Base-by-base conservation (phyloP, 805 yeast genomes). In the Yarrowia osloensis region DNA sequence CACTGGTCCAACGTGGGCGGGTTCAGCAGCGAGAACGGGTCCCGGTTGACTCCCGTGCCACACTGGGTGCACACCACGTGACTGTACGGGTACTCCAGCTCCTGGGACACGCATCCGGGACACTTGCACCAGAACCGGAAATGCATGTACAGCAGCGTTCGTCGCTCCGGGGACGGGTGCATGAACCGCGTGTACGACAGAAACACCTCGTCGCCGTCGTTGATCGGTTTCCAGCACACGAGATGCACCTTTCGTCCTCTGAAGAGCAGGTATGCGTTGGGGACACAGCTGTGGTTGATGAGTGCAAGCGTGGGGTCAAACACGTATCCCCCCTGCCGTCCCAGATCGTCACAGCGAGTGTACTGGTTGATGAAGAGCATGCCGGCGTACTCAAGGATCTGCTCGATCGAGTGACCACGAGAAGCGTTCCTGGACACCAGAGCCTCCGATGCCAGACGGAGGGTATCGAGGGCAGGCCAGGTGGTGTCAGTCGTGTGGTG, bases 41-140 rank as follows among this genome's bases (percentile, higher is more conserved):
- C 49, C 2, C 29, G 21, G 31, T 40, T 40, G 17, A 40, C 37
- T 28, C 63, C 63, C 12, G 15, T 28, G 5, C 63, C 63, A 28
- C 63, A 57, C 22, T 37, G 47, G 4, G 49, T 28, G 21, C 63
- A 57, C 19, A 29, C 63, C 2, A 57, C 28, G 17, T 57, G 47
- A 22, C 49, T 57, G 37, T 39, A 57, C 0, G 63, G 63, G 26
- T 57, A 57, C 37, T 57, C 26, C 29, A 33, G 19, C 19, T 37
- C 61, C 6, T 19, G 19, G 2, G 63, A 40, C 13, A n/a, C 49
- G 26, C 66, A 61, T 0, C 52, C 52, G 7, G 39, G 31, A 13
- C 66, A 61, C 33, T 46, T 40, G 33, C 66, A 61, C 66, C 66
- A 61, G 54, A 61, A 61, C 12, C 54, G 54, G n/a, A 44, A 61